phyloP scores from a whole-genome alignment of 225 moss, liverwort and hornwort species.

The Asterella californica region DNA sequence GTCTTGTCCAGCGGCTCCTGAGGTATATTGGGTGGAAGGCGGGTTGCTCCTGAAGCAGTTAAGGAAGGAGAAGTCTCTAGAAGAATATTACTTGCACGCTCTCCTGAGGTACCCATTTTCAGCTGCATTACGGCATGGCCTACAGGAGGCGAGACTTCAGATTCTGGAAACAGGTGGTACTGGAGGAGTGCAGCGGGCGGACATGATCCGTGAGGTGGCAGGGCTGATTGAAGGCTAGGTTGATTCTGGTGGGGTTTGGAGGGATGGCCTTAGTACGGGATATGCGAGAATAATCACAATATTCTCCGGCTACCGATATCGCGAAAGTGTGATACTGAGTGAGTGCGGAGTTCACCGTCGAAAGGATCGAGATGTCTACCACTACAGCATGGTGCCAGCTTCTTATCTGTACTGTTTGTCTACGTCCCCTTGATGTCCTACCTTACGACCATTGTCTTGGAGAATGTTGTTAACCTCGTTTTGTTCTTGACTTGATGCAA shows the following conservation, averaged over 20 bases:
- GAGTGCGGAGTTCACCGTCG: constrained; percentile 13
- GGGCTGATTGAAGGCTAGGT: constrained; percentile 12
- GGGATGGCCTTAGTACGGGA: neutral
- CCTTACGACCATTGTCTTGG: neutral
- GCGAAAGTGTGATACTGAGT: neutral
- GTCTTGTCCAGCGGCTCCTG: constrained; percentile 56
- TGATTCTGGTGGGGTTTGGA: neutral
- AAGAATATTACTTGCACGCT: constrained; percentile 52
- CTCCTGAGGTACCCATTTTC: constrained; percentile 62
- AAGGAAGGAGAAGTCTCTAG: constrained; percentile 45
- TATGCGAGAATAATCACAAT: neutral
- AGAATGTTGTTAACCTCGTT: neutral
- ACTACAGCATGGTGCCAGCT: constrained; percentile 25
- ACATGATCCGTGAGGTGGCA: constrained; percentile 4
- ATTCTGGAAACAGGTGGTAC: neutral
- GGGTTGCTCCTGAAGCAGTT: constrained; percentile 50
- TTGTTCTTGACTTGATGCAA: neutral
- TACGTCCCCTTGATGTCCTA: constrained; percentile 9
- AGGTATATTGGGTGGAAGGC: constrained; percentile 64
- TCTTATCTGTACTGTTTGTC: constrained; percentile 23
- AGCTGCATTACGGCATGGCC: constrained; percentile 29
- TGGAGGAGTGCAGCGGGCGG: neutral
- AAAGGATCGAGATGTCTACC: constrained; percentile 13
- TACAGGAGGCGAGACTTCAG: constrained; percentile 15
- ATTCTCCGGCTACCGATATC: neutral